Evolutionary conservation across 495 filamentous ascomycete species (phyloP), one percentile per base, ranked within the genome.

Genomic region (Annulohypoxylon stygium): DNA sequence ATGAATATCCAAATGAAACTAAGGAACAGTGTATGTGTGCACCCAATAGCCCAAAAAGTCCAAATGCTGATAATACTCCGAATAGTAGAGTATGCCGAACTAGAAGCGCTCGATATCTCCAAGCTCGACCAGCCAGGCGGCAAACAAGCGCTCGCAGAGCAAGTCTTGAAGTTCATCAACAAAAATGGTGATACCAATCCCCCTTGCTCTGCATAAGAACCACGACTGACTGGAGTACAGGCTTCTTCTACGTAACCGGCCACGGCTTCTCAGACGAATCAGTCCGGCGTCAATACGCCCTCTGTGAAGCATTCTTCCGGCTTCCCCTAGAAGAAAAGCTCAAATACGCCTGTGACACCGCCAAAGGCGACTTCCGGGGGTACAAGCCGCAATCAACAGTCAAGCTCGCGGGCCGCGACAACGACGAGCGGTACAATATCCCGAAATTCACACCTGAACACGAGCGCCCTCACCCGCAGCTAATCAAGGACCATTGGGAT

Each of bases 181-280:
- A 75, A 79, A 30, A 81, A 79, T 61, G 78, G 78, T 79, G 16
- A 33, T 16, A 26, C 12, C 12, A 10, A 23, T 30, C 4, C 43
- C 20, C 41, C 34, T 4, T 18, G 0, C 4, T 43, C 4, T 43
- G 3, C 6, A n/a, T 3, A 50, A 12, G 2, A 26, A 25, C 4
- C 9, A 18, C 10, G 2, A 6, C 53, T 73, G 14, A 69, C 10
- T 57, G 37, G 16, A 33, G n/a, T 50, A 3, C 18, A 73, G 80
- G 80, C 10, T 89, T 88, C 76, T 88, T 88, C 78, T 87, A 88
- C 68, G 84, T 89, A 5, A 84, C 81, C 47, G 84, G 85, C 74
- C 86, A 87, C 67, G 87, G 86, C 39, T 83, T 90, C 48, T 79
- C 78, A 36, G 83, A 89, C 63, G 87, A 89, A 57, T 83, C 88